phyloP scores from a whole-genome alignment of 1,284 basidiomycete species.

The Leccinum fuscescens region DNA sequence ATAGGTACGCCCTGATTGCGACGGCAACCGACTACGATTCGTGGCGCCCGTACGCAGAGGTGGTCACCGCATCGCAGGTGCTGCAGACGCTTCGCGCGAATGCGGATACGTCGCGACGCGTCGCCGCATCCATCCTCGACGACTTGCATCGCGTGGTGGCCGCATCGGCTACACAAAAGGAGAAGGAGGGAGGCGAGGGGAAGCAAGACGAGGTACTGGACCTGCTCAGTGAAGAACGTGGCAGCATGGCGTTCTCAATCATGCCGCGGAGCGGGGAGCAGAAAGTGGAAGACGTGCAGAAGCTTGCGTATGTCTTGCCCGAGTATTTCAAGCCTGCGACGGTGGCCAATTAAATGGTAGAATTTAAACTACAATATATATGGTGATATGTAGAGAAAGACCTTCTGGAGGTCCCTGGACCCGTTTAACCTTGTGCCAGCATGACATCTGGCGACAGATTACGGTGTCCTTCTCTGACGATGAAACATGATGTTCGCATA shows the following conservation, averaged over 20 bases:
- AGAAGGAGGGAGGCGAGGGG: no score
- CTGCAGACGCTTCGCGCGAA: constrained; percentile 86
- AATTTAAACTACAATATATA: not conserved
- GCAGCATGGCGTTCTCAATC: constrained; percentile 81
- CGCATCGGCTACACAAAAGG: not conserved
- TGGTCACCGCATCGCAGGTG: constrained; percentile 88
- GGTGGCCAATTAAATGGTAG: not conserved
- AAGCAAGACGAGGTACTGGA: constrained; percentile 5
- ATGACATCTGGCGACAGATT: no score
- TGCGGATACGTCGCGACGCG: constrained; percentile 77
- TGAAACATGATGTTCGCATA: no score
- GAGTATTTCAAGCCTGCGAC: constrained; percentile 50
- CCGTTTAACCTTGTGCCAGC: no score
- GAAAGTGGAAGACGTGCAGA: constrained; percentile 66
- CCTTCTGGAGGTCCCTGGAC: no score
- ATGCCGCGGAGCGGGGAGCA: constrained; percentile 72
- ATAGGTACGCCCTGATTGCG: constrained; percentile 81
- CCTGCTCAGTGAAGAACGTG: constrained; percentile 56
- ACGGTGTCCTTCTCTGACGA: no score
- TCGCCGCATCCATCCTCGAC: constrained; percentile 75
- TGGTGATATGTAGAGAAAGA: no score
- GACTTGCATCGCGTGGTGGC: constrained; percentile 45
- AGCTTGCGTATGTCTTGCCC: constrained; percentile 79
- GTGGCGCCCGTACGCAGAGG: constrained; percentile 77
- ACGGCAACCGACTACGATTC: constrained; percentile 92